Conservation (phyloP, 1,284 basidiomycete species). For the Malassezia psittaci region DNA sequence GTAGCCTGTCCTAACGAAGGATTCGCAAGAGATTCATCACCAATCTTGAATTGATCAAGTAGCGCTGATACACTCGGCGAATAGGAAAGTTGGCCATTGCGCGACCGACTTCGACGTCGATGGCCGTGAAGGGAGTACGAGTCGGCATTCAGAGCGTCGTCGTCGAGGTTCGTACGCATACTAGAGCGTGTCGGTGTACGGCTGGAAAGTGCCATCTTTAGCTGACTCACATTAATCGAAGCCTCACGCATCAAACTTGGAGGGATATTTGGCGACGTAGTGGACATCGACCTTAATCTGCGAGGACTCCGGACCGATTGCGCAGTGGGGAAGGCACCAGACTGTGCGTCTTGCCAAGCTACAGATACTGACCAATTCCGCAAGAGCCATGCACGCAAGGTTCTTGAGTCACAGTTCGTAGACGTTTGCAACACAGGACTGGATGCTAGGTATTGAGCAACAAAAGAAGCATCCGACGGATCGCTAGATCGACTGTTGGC, state of each 20-base stretch:
- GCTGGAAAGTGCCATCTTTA: constrained; percentile 7
- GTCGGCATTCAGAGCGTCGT: neutral
- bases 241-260: neutral
- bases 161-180: neutral
- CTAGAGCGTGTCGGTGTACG: neutral
- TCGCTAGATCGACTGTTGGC: constrained; percentile 12
- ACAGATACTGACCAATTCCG: constrained; percentile 39
- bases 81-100: neutral
- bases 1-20: too few relatives aligned
- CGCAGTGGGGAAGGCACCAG: neutral
- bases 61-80: constrained; percentile 1
- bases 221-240: constrained; percentile 13
- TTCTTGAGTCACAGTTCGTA: constrained; percentile 20
- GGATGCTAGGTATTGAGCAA: constrained; percentile 23
- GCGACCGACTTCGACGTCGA: neutral
- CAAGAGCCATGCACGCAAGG: constrained; percentile 32
- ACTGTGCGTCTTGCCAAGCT: constrained; percentile 31
- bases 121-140: neutral
- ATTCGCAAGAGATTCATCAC: neutral
- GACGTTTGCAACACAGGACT: constrained; percentile 29
- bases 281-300: neutral
- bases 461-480: constrained; percentile 16
- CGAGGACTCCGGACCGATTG: constrained; percentile 2
- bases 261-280: neutral
- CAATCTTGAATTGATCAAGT: constrained; percentile 2